Percentiles rank a stretch among this genome's conserved stretches.
phyloP scores from a whole-genome alignment of 768 basidiomycete species.

The Leccinum subtestaceum region DNA sequence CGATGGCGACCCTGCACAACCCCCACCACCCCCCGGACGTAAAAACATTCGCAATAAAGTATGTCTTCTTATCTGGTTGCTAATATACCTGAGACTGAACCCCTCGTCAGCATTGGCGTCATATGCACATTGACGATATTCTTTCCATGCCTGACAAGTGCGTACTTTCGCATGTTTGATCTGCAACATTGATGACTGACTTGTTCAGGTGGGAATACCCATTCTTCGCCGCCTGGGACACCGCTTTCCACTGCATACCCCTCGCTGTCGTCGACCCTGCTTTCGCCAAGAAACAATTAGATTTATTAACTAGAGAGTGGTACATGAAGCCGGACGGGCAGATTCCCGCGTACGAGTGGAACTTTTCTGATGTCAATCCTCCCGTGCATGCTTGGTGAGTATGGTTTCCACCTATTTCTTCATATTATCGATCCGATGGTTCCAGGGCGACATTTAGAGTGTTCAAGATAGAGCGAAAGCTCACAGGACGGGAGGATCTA shows the following conservation, averaged over 20 bases:
- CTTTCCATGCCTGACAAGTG: constrained; percentile 99
- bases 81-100: background rate
- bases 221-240: constrained; percentile 98
- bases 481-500: constrained; percentile 87
- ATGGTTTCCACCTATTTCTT: background rate
- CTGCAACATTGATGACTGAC: constrained; percentile 6
- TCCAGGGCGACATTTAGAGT: constrained; percentile 92
- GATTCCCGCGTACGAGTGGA: constrained; percentile 99
- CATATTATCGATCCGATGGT: constrained; percentile 1
- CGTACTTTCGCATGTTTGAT: constrained; percentile 15
- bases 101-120: constrained; percentile 78
- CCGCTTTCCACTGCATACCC: constrained; percentile 99
- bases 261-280: constrained; percentile 92
- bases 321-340: constrained; percentile 99
- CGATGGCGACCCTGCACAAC: constrained; percentile 92
- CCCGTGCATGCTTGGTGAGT: constrained; percentile 95
- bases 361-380: constrained; percentile 97
- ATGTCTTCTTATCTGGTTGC: constrained; percentile 20
- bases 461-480: constrained; percentile 98
- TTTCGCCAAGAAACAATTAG: constrained; percentile 97
- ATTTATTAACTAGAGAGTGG: constrained; percentile 96
- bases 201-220: constrained; percentile 89
- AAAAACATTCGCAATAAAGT: constrained; percentile 83
- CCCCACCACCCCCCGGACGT: constrained; percentile 87
- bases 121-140: constrained; percentile 93